Evolutionary conservation across 768 basidiomycete genomes (phyloP).

Genomic region (Tephrocybe sp.): DNA sequence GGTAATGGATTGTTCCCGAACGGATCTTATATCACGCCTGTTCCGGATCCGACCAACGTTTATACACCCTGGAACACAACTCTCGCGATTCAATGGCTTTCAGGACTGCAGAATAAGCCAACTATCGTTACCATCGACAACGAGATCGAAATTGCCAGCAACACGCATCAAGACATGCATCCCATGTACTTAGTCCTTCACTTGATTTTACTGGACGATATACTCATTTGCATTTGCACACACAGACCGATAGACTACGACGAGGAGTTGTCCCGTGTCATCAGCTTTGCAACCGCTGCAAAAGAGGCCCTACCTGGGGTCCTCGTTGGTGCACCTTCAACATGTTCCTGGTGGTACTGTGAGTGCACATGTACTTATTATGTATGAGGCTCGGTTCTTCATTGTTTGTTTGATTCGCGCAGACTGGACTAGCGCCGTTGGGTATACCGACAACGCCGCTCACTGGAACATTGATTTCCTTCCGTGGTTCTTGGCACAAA

Average conservation of each 20-base stretch:
- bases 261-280: conserved; percentile 48
- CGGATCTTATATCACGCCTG: conserved; percentile 43
- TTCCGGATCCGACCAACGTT: conserved; percentile 35
- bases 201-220: background rate
- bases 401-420: too few relatives aligned
- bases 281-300: conserved; percentile 38
- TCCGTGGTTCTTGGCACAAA: conserved; percentile 55
- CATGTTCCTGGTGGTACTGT: conserved; percentile 48
- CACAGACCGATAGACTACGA: conserved; percentile 47
- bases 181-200: conserved; percentile 34
- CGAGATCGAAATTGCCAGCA: conserved; percentile 56
- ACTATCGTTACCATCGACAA: conserved; percentile 51
- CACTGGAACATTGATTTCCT: conserved; percentile 55
- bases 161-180: conserved; percentile 60
- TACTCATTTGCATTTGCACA: background rate
- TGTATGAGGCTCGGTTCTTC: too few relatives aligned
- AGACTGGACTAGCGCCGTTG: conserved; percentile 56
- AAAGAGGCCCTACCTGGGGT: conserved; percentile 46
- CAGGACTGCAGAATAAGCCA: conserved; percentile 47
- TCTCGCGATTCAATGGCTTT: conserved; percentile 42
- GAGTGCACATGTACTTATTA: conserved; percentile 15
- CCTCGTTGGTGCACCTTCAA: conserved; percentile 47
- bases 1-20: conserved; percentile 51
- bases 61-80: conserved; percentile 52
- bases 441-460: conserved; percentile 48